phyloP scores from a whole-genome alignment of 148 eudicot genomes.

The Silene conica region DNA sequence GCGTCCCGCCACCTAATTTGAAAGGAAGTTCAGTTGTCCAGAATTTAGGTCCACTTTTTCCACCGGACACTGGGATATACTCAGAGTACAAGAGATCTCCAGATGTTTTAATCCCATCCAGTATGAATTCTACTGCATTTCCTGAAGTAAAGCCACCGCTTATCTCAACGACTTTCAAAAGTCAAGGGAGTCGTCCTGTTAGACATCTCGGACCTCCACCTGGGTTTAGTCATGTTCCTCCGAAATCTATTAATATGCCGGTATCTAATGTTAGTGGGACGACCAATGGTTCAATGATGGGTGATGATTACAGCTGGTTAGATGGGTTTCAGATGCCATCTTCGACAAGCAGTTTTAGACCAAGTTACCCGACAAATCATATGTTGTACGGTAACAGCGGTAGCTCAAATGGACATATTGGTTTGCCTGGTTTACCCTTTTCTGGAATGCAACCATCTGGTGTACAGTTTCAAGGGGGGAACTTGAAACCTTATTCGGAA shows the following conservation, averaged over 20 bases:
- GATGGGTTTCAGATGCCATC: slow-evolving; percentile 43
- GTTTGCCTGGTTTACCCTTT: slow-evolving; percentile 56
- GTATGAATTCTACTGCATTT: slow-evolving; percentile 27
- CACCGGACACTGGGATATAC: slow-evolving; percentile 22
- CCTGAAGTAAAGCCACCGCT: slow-evolving; percentile 30
- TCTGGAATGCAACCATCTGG: slow-evolving; percentile 50
- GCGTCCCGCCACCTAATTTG: slow-evolving; percentile 22
- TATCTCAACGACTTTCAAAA: slow-evolving; percentile 33
- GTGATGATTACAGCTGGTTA: slow-evolving; percentile 50
- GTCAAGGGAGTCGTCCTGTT: slow-evolving; percentile 43
- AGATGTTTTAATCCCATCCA: slow-evolving; percentile 30
- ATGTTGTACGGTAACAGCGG: slow-evolving; percentile 24
- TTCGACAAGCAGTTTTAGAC: slow-evolving; percentile 25
- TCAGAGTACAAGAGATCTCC: slow-evolving; percentile 29
- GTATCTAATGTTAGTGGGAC: slow-evolving; percentile 25
- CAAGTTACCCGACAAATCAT: slow-evolving; percentile 24
- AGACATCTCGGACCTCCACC: slow-evolving; percentile 76
- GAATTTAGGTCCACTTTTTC: slow-evolving; percentile 28
- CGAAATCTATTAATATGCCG: slow-evolving; percentile 35
- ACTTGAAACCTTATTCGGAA: slow-evolving; percentile 28
- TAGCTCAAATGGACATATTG: slow-evolving; percentile 34
- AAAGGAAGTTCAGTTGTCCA: slow-evolving; percentile 27
- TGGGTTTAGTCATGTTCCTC: slow-evolving; percentile 51
- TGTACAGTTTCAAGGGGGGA: slow-evolving; percentile 37
- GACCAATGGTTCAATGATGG: slow-evolving; percentile 27